Evolutionary conservation across 371 early-diverging fungal genomes (phyloP).

Genomic region (Homolaphlyctis polyrhiza): DNA sequence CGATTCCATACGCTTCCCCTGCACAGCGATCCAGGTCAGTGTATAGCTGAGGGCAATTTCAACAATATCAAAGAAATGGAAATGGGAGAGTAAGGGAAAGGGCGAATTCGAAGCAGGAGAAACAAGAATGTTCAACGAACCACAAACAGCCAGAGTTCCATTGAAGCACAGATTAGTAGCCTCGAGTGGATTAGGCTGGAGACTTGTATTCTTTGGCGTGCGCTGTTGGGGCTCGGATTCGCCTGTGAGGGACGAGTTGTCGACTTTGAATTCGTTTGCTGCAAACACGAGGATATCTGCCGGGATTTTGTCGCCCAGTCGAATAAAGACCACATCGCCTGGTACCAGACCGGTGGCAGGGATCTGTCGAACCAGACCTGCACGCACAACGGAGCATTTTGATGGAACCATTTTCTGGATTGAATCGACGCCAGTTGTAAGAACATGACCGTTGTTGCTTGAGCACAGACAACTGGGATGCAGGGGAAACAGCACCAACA

Average conservation of each 20-base stretch:
- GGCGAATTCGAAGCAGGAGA: too few relatives aligned
- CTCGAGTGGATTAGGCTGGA: slow-evolving; percentile 74
- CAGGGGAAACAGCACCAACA: not conserved
- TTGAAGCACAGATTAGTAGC: slow-evolving; percentile 87
- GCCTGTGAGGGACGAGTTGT: slow-evolving; percentile 95
- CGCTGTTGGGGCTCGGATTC: slow-evolving; percentile 92
- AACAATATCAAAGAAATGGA: not conserved
- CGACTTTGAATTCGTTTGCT: slow-evolving; percentile 83
- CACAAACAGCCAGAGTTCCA: slow-evolving; percentile 79
- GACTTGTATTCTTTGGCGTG: slow-evolving; percentile 32
- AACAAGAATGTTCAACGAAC: too few relatives aligned
- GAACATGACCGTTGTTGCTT: too few relatives aligned
- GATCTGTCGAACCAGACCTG: slow-evolving; percentile 56
- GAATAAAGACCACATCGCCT: slow-evolving; percentile 83
- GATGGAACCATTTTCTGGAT: slow-evolving; percentile 77
- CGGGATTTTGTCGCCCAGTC: slow-evolving; percentile 91
- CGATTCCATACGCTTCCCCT: slow-evolving; percentile 86
- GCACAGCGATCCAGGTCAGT: too few relatives aligned
- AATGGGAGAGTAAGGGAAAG: not conserved
- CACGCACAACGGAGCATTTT: slow-evolving; percentile 71
- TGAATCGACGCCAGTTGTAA: too few relatives aligned
- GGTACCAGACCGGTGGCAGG: slow-evolving; percentile 68
- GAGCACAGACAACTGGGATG: not conserved
- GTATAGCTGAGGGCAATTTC: not conserved
- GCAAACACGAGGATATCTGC: slow-evolving; percentile 79